Percentiles rank a stretch among this genome's conserved stretches.
Evolutionary conservation across 257 asterid species (phyloP).

Genomic region (Solanum sejunctum): DNA sequence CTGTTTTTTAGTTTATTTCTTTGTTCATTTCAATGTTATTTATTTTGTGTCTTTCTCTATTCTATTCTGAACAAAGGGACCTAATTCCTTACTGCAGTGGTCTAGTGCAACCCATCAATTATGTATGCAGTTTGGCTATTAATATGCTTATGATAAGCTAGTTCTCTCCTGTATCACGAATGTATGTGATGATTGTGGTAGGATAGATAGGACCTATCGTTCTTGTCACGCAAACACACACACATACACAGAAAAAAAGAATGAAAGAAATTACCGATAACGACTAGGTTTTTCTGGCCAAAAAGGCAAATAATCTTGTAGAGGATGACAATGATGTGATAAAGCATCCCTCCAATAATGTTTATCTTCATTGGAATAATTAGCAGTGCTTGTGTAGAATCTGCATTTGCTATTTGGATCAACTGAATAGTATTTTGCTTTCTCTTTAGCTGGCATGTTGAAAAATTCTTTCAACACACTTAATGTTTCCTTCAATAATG

Average conservation of each 20-base stretch:
- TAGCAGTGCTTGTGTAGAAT: slow-evolving; percentile 22
- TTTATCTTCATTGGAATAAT: slow-evolving; percentile 1
- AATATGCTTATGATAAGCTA: not conserved
- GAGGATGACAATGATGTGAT: slow-evolving; percentile 41
- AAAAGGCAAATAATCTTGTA: slow-evolving; percentile 29
- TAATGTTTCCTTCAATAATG: slow-evolving; percentile 12
- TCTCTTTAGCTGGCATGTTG: slow-evolving; percentile 21
- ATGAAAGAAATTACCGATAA: slow-evolving; percentile 19
- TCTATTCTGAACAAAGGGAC: too few relatives aligned
- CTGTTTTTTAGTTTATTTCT: too few relatives aligned
- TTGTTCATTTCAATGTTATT: too few relatives aligned
- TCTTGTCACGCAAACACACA: too few relatives aligned
- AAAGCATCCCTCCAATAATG: slow-evolving; percentile 14
- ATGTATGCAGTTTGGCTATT: too few relatives aligned
- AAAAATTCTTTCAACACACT: slow-evolving; percentile 28
- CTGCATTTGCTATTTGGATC: slow-evolving; percentile 31
- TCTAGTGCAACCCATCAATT: too few relatives aligned
- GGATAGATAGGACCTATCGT: not conserved
- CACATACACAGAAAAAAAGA: not conserved
- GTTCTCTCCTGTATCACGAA: not conserved
- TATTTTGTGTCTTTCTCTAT: too few relatives aligned
- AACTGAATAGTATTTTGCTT: not conserved
- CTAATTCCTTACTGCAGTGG: too few relatives aligned
- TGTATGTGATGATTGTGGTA: not conserved
- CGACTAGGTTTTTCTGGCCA: slow-evolving; percentile 61